Conservation (phyloP, 2,329 filamentous ascomycete species). For the Cladophialophora chaetospira region DNA sequence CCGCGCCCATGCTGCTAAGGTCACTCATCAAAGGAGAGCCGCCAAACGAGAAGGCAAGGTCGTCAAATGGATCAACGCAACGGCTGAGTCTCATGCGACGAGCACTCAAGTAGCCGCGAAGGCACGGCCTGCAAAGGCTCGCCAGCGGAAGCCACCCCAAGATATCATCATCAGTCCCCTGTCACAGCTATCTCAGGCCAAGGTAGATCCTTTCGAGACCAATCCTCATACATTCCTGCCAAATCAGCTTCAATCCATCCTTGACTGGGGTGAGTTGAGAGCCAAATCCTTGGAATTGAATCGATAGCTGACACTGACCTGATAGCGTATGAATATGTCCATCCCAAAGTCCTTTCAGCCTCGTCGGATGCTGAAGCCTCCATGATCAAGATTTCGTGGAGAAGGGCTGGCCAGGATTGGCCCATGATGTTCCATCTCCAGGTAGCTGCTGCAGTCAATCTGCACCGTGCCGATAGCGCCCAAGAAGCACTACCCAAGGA, state of each 20-base stretch:
- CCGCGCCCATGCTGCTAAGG: conserved; percentile 9
- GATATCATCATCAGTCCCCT: conserved; percentile 9
- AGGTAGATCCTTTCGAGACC: conserved; percentile 17
- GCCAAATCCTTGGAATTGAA: too few relatives aligned
- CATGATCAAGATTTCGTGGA: conserved; percentile 15
- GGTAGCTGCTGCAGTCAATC: conserved; percentile 14
- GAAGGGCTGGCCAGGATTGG: conserved; percentile 17
- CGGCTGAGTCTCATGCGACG: not conserved
- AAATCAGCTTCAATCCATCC: conserved; percentile 10
- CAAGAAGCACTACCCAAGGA: not conserved
- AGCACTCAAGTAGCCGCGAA: not conserved
- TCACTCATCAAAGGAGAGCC: conserved; percentile 9
- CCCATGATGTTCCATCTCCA: conserved; percentile 23
- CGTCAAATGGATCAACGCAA: conserved; percentile 12
- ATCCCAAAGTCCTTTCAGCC: conserved; percentile 12
- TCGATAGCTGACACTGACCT: not conserved
- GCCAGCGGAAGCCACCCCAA: too few relatives aligned
- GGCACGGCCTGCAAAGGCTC: not conserved
- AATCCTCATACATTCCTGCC: conserved; percentile 12
- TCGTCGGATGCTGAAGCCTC: not conserved
- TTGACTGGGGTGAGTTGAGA: conserved; percentile 19
- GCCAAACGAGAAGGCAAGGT: conserved; percentile 4
- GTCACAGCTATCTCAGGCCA: conserved; percentile 14
- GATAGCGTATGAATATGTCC: conserved; percentile 16
- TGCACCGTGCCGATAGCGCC: conserved; percentile 11